Evolutionary conservation across 371 early-diverging fungal genomes (phyloP).

Genomic region (Rhizopus arrhizus): DNA sequence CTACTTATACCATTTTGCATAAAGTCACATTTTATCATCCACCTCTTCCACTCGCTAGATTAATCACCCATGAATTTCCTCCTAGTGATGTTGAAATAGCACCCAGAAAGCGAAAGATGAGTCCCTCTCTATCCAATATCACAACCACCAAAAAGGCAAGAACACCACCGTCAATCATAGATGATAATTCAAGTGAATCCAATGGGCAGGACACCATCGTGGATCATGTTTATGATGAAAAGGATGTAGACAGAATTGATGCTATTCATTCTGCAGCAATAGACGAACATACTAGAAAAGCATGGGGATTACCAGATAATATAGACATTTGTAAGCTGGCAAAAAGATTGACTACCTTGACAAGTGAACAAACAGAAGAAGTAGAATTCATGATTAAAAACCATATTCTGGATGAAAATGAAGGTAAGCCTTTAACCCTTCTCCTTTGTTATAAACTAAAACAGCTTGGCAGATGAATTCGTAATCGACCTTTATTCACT

Average conservation of each 20-base stretch:
- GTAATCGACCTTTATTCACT: conserved; percentile 49
- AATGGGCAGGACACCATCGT: conserved; percentile 16
- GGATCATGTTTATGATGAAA: conserved; percentile 42
- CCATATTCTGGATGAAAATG: conserved; percentile 29
- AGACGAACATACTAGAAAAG: conserved; percentile 28
- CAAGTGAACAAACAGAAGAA: conserved; percentile 32
- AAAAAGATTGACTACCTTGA: conserved; percentile 28
- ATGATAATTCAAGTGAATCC: neutral
- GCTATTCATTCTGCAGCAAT: conserved; percentile 37
- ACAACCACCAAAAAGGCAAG: conserved; percentile 16
- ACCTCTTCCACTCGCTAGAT: conserved; percentile 12
- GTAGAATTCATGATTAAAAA: conserved; percentile 32
- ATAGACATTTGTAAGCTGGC: conserved; percentile 50
- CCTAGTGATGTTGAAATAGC: conserved; percentile 2
- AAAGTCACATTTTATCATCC: conserved; percentile 41
- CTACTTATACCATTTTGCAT: conserved; percentile 53
- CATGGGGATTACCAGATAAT: conserved; percentile 50
- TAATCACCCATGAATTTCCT: conserved; percentile 5
- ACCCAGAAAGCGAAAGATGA: conserved; percentile 27
- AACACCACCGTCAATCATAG: conserved; percentile 11
- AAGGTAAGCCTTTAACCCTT: conserved; percentile 20
- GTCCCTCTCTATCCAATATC: conserved; percentile 4
- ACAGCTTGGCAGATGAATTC: conserved; percentile 36
- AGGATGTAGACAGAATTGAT: conserved; percentile 36
- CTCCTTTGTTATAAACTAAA: neutral